Conservation (phyloP, 352 stramenopile genomes). For the Elongisporangium prolatum region DNA sequence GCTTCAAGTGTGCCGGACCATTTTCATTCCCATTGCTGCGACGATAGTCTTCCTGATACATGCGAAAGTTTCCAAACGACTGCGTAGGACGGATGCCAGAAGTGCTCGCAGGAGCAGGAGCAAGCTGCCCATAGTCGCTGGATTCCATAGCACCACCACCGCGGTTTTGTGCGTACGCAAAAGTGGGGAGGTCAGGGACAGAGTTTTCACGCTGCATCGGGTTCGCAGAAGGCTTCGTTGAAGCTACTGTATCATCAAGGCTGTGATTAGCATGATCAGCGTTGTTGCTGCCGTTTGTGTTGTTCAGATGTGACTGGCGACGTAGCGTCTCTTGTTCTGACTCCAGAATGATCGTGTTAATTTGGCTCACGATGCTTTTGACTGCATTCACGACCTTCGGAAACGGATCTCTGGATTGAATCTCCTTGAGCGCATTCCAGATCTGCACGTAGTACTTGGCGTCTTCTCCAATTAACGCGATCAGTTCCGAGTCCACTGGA, state of each 20-base stretch:
- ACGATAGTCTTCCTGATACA: slow-evolving; percentile 51
- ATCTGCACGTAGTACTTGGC: slow-evolving; percentile 84
- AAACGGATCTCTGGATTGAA: slow-evolving; percentile 88
- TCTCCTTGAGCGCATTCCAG: slow-evolving; percentile 78
- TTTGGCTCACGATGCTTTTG: slow-evolving; percentile 60
- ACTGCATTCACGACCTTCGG: slow-evolving; percentile 55
- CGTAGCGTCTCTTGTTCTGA: slow-evolving; percentile 46
- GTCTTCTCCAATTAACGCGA: slow-evolving; percentile 40
- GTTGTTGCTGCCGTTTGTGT: slow-evolving; percentile 4
- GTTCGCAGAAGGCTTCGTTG: not conserved
- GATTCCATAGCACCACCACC: not conserved
- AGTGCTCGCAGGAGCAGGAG: not conserved
- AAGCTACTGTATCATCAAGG: not conserved
- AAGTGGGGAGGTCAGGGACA: slow-evolving; percentile 18
- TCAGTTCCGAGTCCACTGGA: slow-evolving; percentile 39
- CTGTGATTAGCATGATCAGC: slow-evolving; percentile 1
- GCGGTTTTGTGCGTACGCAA: slow-evolving; percentile 12
- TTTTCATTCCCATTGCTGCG: slow-evolving; percentile 1
- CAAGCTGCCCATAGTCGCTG: not conserved
- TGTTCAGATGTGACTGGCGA: slow-evolving; percentile 2
- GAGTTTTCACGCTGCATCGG: slow-evolving; percentile 38
- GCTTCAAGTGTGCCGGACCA: not conserved
- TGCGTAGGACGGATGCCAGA: slow-evolving; percentile 39
- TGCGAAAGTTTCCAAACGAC: slow-evolving; percentile 75
- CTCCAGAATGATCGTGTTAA: slow-evolving; percentile 55